Conservation (phyloP, 129 eudicot species). For the Flaveria robusta region DNA sequence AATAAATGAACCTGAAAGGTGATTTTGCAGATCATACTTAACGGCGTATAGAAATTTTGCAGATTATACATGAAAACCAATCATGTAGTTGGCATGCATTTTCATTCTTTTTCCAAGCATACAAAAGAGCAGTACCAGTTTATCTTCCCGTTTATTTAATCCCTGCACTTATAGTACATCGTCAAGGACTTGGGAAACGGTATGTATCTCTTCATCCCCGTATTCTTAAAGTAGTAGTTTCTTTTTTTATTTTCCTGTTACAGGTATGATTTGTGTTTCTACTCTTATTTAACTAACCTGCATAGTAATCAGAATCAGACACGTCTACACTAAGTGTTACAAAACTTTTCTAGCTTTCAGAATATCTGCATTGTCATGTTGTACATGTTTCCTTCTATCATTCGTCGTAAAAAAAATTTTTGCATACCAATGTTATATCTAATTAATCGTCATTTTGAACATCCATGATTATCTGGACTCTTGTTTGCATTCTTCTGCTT, state of each 20-base stretch:
- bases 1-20: not conserved
- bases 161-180: slow-evolving; percentile 97
- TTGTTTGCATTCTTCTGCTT: slow-evolving; percentile 12
- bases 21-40: not conserved
- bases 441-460: slow-evolving; percentile 7
- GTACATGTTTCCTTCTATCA: slow-evolving; percentile 5
- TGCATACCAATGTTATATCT: not conserved
- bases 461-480: slow-evolving; percentile 6
- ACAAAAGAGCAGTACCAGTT: slow-evolving; percentile 96
- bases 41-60: slow-evolving; percentile 28
- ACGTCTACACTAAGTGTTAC: not conserved
- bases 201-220: slow-evolving; percentile 26
- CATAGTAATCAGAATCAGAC: not conserved
- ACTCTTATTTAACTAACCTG: not conserved
- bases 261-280: not conserved
- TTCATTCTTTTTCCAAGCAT: slow-evolving; percentile 78
- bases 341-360: not conserved
- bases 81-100: slow-evolving; percentile 76
- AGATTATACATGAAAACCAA: slow-evolving; percentile 93
- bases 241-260: not conserved
- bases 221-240: not conserved
- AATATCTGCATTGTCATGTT: slow-evolving; percentile 2
- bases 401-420: not conserved
- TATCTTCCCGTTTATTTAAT: slow-evolving; percentile 97
- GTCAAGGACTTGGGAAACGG: slow-evolving; percentile 85